A percentile compares a stretch with the other conserved stretches of the same genome.
Evolutionary conservation across 345 rosid genomes (phyloP).

Genomic region (Brassica napus): DNA sequence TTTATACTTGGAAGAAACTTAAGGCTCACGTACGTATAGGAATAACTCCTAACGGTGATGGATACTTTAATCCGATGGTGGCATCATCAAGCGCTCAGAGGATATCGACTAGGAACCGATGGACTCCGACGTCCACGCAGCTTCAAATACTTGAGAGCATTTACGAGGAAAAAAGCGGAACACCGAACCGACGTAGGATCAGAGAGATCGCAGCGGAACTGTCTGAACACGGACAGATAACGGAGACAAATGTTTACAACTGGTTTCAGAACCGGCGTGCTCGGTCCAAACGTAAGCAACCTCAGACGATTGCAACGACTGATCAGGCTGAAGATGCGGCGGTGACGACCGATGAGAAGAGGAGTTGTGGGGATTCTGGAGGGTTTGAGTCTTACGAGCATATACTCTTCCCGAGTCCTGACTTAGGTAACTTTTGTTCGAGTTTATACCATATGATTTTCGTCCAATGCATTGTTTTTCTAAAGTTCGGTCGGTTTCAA

Average conservation of each 20-base stretch:
- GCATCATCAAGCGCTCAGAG: constrained; percentile 41
- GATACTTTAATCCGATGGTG: constrained; percentile 49
- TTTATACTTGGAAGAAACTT: neutral
- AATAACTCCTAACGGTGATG: constrained; percentile 27
- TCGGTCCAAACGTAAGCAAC: constrained; percentile 62
- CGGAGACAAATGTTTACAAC: constrained; percentile 72
- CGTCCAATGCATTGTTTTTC: neutral
- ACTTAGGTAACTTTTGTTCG: constrained; percentile 34
- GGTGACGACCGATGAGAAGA: constrained; percentile 43
- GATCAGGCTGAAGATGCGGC: constrained; percentile 30
- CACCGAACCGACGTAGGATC: constrained; percentile 59
- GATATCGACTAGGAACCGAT: constrained; percentile 62
- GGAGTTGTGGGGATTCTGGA: constrained; percentile 37
- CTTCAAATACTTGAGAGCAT: constrained; percentile 63
- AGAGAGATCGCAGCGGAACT: constrained; percentile 57
- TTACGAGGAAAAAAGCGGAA: constrained; percentile 54
- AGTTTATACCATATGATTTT: neutral
- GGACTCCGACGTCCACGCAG: constrained; percentile 65
- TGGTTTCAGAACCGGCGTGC: constrained; percentile 87
- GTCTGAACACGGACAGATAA: constrained; percentile 59
- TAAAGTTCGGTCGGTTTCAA: neutral
- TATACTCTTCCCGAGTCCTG: constrained; percentile 42
- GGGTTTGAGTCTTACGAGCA: constrained; percentile 39
- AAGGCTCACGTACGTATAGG: constrained; percentile 41
- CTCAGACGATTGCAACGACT: constrained; percentile 15